Percentiles rank a stretch among this genome's conserved stretches.
Evolutionary conservation across 345 rosid species (phyloP).

Genomic region (Schrenkiella parvula): DNA sequence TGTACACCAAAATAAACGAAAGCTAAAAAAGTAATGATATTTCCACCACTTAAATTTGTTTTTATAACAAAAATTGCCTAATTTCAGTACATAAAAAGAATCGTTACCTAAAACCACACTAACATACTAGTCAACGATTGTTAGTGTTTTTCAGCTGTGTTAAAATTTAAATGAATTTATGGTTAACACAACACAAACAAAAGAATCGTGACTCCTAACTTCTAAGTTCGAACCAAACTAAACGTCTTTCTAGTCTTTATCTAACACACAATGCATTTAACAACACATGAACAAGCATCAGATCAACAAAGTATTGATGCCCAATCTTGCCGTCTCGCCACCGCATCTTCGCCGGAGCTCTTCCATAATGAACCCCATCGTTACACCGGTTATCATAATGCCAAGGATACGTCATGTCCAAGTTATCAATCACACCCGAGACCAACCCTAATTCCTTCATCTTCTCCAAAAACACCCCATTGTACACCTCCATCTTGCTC

Average conservation of each 20-base stretch:
- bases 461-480: conserved; percentile 63
- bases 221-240: background rate
- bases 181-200: background rate
- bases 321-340: conserved; percentile 93
- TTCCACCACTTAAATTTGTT: no score
- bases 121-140: background rate
- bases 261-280: conserved; percentile 61
- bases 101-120: background rate
- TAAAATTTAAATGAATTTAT: background rate
- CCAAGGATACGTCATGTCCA: conserved; percentile 88
- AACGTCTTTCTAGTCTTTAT: background rate
- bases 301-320: conserved; percentile 89
- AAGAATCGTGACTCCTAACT: background rate
- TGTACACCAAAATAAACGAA: no score
- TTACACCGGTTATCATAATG: conserved; percentile 85
- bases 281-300: conserved; percentile 79
- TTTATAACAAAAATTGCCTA: no score
- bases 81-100: background rate
- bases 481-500: conserved; percentile 74
- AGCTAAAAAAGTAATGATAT: no score
- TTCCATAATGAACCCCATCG: conserved; percentile 89
- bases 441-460: conserved; percentile 53
- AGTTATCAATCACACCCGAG: conserved; percentile 65
- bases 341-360: conserved; percentile 63
- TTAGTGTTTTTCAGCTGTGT: background rate